Conservation (phyloP, 2,329 filamentous ascomycete genomes). For the Sodiomyces alkalinus region DNA sequence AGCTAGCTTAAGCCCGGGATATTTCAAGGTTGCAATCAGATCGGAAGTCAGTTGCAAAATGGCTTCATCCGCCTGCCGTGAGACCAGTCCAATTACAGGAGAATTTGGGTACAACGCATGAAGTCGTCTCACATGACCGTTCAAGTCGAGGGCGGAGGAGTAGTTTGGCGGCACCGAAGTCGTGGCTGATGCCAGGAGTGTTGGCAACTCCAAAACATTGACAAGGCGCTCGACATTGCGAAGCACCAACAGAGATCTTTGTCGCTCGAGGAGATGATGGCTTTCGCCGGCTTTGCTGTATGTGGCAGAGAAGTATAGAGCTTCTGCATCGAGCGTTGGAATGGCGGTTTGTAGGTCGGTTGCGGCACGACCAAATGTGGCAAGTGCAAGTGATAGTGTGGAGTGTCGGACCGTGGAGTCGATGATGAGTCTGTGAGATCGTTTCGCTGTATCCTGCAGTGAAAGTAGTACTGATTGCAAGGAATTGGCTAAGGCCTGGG, state of each 20-base stretch:
- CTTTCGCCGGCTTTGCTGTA: constrained; percentile 64
- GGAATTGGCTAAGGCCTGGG: constrained; percentile 62
- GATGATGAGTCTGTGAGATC: constrained; percentile 75
- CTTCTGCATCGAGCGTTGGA: constrained; percentile 63
- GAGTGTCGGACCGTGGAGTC: constrained; percentile 63
- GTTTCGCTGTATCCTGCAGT: constrained; percentile 76
- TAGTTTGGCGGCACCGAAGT: constrained; percentile 56
- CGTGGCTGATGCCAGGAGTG: constrained; percentile 68
- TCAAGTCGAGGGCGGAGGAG: constrained; percentile 76
- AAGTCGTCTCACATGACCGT: constrained; percentile 83
- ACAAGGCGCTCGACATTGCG: constrained; percentile 80
- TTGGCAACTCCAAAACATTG: constrained; percentile 81
- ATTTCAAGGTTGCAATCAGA: constrained; percentile 62
- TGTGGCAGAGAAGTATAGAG: constrained; percentile 65
- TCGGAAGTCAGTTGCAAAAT: constrained; percentile 83
- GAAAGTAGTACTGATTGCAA: constrained; percentile 70
- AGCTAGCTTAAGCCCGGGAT: constrained; percentile 71
- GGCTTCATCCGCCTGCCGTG: constrained; percentile 64
- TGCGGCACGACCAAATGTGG: constrained; percentile 49
- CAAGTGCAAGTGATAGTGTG: constrained; percentile 58
- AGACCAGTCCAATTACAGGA: constrained; percentile 56
- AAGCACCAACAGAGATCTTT: constrained; percentile 65
- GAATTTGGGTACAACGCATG: constrained; percentile 72
- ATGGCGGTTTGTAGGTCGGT: constrained; percentile 55
- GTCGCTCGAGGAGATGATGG: constrained; percentile 56